phyloP scores from a whole-genome alignment of 2,329 filamentous ascomycete species.

The Fusarium sp. region DNA sequence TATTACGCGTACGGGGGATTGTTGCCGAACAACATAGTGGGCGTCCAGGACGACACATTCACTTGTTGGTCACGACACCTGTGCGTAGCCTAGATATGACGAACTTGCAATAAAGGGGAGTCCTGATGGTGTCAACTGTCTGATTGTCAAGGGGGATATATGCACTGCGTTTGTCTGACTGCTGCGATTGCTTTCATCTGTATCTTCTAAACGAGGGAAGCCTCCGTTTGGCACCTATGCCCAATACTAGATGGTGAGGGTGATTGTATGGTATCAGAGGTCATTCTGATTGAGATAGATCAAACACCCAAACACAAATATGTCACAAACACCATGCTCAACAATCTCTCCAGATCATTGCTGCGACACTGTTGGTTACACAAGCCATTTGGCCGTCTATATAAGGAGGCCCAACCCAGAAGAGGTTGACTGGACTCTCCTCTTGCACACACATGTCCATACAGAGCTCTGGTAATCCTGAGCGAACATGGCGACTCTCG shows the following conservation, averaged over 20 bases:
- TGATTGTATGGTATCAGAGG: not conserved
- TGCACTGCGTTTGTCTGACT: not conserved
- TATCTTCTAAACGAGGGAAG: not conserved
- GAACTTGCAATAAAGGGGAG: not conserved
- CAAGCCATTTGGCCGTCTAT: not conserved
- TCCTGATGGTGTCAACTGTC: not conserved
- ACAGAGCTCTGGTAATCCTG: not conserved
- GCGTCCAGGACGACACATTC: not conserved
- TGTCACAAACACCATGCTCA: not conserved
- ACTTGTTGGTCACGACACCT: not conserved
- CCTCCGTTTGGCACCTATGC: not conserved
- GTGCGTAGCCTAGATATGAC: too few species aligned
- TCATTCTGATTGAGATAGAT: not conserved
- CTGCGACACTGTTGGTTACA: not conserved
- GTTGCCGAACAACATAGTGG: not conserved
- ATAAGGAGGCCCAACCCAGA: not conserved
- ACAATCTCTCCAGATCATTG: not conserved
- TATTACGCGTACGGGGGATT: not conserved
- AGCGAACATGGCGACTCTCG: conserved; percentile 48
- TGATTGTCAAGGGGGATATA: not conserved
- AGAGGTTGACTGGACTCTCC: not conserved
- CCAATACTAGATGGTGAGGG: not conserved
- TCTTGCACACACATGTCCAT: not conserved
- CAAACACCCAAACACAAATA: not conserved
- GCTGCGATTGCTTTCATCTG: not conserved